Evolutionary conservation across 495 filamentous ascomycete genomes (phyloP).

Genomic region (Penicillium argentinense): DNA sequence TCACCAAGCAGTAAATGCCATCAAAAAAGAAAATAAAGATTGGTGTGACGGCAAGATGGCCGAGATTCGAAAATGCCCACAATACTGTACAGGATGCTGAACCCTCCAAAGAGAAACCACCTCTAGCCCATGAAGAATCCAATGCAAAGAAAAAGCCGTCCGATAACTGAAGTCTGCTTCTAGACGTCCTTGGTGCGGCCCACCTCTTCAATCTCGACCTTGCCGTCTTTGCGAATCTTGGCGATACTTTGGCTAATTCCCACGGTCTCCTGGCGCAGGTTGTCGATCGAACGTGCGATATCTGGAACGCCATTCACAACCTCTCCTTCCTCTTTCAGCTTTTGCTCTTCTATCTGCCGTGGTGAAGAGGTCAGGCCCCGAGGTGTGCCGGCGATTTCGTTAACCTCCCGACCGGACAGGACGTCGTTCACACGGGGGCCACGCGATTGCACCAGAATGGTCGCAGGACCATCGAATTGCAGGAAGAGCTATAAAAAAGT

Average conservation of each 20-base stretch:
- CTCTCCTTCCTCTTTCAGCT: slow-evolving; percentile 21
- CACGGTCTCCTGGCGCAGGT: slow-evolving; percentile 33
- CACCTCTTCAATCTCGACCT: slow-evolving; percentile 65
- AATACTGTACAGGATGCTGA: slow-evolving; percentile 27
- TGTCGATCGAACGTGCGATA: slow-evolving; percentile 34
- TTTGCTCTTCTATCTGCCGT: slow-evolving; percentile 32
- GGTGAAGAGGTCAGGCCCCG: slow-evolving; percentile 55
- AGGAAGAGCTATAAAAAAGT: slow-evolving; percentile 65
- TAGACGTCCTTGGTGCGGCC: slow-evolving; percentile 25
- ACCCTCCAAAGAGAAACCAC: slow-evolving; percentile 13
- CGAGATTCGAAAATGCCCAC: slow-evolving; percentile 8
- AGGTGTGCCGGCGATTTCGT: slow-evolving; percentile 76
- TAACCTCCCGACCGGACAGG: slow-evolving; percentile 70
- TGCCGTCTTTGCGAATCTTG: slow-evolving; percentile 62
- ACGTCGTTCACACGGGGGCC: slow-evolving; percentile 73
- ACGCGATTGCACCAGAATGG: slow-evolving; percentile 81
- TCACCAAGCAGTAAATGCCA: too few relatives aligned
- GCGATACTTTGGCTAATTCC: slow-evolving; percentile 51
- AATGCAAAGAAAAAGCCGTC: slow-evolving; percentile 5
- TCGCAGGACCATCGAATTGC: slow-evolving; percentile 82
- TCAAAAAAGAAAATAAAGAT: not conserved
- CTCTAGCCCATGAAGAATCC: slow-evolving; percentile 16
- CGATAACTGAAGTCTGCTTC: not conserved
- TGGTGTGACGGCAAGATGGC: not conserved
- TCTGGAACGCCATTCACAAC: slow-evolving; percentile 23